A percentile compares a stretch with the other conserved stretches of the same genome.
Evolutionary conservation across 768 basidiomycete genomes (phyloP).

Genomic region (Daedaleopsis sinensis): DNA sequence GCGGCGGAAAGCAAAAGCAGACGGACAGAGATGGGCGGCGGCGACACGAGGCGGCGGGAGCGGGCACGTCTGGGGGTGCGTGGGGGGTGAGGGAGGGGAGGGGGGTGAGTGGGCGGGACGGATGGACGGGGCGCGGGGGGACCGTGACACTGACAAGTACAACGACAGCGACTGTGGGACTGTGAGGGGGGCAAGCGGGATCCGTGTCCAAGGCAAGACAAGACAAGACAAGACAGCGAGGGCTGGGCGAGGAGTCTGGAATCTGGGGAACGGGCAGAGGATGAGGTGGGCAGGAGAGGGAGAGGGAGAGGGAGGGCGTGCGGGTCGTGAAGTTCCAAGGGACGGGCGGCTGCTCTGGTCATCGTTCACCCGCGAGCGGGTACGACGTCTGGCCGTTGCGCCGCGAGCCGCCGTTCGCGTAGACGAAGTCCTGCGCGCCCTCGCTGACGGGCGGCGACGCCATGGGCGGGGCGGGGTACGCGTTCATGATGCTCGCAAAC

Average conservation of each 20-base stretch:
- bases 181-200: background rate
- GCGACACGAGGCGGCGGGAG: background rate
- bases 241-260: background rate
- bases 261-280: background rate
- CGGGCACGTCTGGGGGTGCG: slow-evolving; percentile 1
- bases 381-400: slow-evolving; percentile 18
- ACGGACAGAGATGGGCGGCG: slow-evolving; percentile 1
- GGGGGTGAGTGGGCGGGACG: background rate
- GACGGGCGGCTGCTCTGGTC: no score
- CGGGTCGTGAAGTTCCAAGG: background rate
- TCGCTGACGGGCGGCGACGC: slow-evolving; percentile 30
- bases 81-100: background rate
- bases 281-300: background rate
- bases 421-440: slow-evolving; percentile 32
- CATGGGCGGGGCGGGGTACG: slow-evolving; percentile 50
- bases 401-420: slow-evolving; percentile 24
- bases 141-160: background rate
- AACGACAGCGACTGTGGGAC: background rate
- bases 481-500: slow-evolving; percentile 73
- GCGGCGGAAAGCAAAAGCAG: slow-evolving; percentile 21
- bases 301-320: background rate
- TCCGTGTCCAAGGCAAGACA: background rate
- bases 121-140: background rate
- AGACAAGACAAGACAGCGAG: background rate
- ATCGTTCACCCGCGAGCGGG: slow-evolving; percentile 13